These are phyloP conservation scores for Umbelopsis isabellina DNA, from an alignment of 192 early-diverging fungal genomes.

Conservation along the genomic window DNA sequence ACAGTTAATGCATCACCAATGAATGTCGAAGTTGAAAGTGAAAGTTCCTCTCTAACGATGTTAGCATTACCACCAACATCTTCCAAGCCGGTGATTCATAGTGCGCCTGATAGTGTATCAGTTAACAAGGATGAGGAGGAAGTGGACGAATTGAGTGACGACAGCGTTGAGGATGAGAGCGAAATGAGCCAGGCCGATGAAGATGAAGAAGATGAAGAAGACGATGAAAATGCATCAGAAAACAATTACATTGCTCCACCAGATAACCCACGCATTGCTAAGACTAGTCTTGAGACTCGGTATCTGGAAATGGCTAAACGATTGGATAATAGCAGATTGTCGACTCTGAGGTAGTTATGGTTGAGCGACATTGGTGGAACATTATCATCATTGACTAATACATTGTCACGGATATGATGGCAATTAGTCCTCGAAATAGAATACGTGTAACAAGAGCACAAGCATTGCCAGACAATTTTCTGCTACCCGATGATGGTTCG, in stretches of 20 bases:
- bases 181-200: background rate
- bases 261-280: conserved; percentile 4
- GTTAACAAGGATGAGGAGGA: background rate
- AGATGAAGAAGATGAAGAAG: background rate
- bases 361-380: background rate
- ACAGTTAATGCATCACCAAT: background rate
- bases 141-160: background rate
- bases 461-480: conserved; percentile 1
- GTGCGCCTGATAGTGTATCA: background rate
- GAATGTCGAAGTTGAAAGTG: background rate
- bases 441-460: background rate
- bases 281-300: conserved; percentile 20
- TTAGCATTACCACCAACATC: conserved; percentile 22
- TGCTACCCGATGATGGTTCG: background rate
- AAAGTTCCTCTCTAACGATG: background rate
- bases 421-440: background rate
- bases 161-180: background rate
- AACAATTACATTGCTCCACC: background rate
- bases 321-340: conserved; percentile 1
- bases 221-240: background rate
- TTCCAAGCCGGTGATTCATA: background rate
- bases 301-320: conserved; percentile 23
- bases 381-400: background rate
- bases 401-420: background rate
- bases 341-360: conserved; percentile 9